A percentile compares a stretch with the other conserved stretches of the same genome.
These are phyloP conservation scores for Salix suchowensis DNA, from an alignment of 345 rosid species.

Conservation along the genomic window DNA sequence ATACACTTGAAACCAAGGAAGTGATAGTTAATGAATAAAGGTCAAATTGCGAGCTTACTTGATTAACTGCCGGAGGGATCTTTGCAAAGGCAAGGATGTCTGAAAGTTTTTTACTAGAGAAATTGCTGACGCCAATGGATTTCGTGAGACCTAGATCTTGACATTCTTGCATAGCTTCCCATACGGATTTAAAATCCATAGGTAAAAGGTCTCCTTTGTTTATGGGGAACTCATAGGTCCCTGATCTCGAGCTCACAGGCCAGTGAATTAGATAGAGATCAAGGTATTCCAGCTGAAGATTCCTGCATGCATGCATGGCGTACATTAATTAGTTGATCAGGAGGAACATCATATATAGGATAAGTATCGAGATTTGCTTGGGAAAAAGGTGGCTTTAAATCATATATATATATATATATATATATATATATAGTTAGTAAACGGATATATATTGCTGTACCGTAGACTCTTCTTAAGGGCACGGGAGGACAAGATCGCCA, in stretches of 20 bases:
- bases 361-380: background rate
- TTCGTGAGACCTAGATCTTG: conserved; percentile 60
- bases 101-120: conserved; percentile 62
- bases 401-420: too few relatives aligned
- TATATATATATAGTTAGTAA: background rate
- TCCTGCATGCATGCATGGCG: conserved; percentile 29
- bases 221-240: conserved; percentile 57
- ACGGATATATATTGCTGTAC: conserved; percentile 17
- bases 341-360: background rate
- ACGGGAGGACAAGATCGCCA: conserved; percentile 40
- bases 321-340: too few relatives aligned
- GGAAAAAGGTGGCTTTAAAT: background rate
- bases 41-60: conserved; percentile 34
- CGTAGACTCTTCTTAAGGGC: conserved; percentile 40
- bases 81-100: conserved; percentile 55
- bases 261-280: conserved; percentile 78
- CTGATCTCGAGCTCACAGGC: conserved; percentile 74
- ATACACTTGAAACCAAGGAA: background rate
- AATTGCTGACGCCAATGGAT: conserved; percentile 78
- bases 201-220: conserved; percentile 56
- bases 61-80: conserved; percentile 73
- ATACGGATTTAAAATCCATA: conserved; percentile 57
- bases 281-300: conserved; percentile 59
- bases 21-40: background rate
- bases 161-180: conserved; percentile 81